Evolutionary conservation across 2,329 filamentous ascomycete species (phyloP).

Genomic region (Fusarium coicis): DNA sequence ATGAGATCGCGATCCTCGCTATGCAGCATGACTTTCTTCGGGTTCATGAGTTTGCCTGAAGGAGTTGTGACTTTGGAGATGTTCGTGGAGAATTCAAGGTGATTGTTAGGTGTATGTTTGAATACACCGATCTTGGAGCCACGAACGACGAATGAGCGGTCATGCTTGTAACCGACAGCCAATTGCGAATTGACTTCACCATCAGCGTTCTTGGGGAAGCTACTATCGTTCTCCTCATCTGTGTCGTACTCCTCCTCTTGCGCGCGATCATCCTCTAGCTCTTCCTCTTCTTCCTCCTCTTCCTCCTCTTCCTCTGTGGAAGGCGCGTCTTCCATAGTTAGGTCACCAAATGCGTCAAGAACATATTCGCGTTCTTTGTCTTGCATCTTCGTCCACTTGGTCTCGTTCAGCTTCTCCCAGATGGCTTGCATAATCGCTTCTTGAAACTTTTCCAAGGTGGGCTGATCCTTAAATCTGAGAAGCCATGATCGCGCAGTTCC

Average conservation of each 20-base stretch:
- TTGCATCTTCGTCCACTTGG: slow-evolving; percentile 94
- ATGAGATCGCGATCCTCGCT: slow-evolving; percentile 91
- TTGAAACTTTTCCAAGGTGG: slow-evolving; percentile 86
- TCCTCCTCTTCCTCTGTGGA: slow-evolving; percentile 58
- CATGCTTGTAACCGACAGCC: slow-evolving; percentile 96
- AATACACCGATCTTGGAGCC: slow-evolving; percentile 99
- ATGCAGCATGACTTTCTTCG: slow-evolving; percentile 97
- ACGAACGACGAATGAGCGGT: slow-evolving; percentile 95
- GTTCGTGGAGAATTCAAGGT: slow-evolving; percentile 94
- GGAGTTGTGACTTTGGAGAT: slow-evolving; percentile 96
- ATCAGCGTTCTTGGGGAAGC: slow-evolving; percentile 78
- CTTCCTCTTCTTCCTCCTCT: slow-evolving; percentile 64
- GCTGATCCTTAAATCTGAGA: slow-evolving; percentile 87
- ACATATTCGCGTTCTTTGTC: slow-evolving; percentile 95
- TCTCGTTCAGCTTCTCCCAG: slow-evolving; percentile 95
- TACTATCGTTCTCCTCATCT: slow-evolving; percentile 78
- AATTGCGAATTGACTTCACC: slow-evolving; percentile 92
- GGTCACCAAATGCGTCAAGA: slow-evolving; percentile 92
- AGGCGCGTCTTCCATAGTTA: slow-evolving; percentile 85
- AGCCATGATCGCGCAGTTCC: slow-evolving; percentile 96
- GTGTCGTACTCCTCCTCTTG: slow-evolving; percentile 75
- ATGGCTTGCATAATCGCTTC: slow-evolving; percentile 94
- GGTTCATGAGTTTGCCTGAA: slow-evolving; percentile 86
- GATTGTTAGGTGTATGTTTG: slow-evolving; percentile 93
- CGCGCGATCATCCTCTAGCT: slow-evolving; percentile 70